Base-by-base conservation (phyloP, 768 basidiomycete species). In the Lentinus tigrinus region DNA sequence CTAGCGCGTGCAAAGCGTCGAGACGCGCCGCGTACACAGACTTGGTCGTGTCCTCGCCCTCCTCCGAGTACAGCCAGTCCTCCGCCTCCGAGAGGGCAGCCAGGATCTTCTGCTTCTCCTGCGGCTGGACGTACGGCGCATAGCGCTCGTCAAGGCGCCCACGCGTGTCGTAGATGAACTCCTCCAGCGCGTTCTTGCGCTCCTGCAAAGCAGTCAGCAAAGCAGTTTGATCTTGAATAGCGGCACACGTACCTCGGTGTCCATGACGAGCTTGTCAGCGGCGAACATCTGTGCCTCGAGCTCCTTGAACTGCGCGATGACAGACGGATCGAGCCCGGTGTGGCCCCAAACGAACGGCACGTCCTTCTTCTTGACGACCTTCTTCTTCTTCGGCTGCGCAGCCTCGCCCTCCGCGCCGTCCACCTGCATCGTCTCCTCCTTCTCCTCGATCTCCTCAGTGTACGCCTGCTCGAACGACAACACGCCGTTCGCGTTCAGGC, bases 141-240 rank as follows among this genome's bases (percentile, higher is more conserved):
- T 91, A 97, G 50, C 89, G 85, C 47, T 89, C 91, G 37, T 98
- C 95, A 59, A 99, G 83, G 78, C 97, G 96, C 74, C 84, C 78
- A 38, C 95, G 91, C 68, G 82, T 94, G 73, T 98, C 96, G 76
- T 98, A 98, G 57, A 98, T 90, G 78, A 96, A 98, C 76, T 98
- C 97, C 77, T 99, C 96, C 14, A 99, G 86, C 4, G 95, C 95
- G 71, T 99, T 99, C 79, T 98, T 99, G 74, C 92, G 87, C 74
- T 98, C 92, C 93, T 96, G 54, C 23, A 39, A n/a, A 21, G 27
- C 24, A 10, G 50, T 62, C 37, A 65, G 62, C 52, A 52, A n/a
- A n/a, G n/a, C n/a, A n/a, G n/a, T n/a, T n/a, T n/a, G n/a, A n/a
- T n/a, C n/a, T n/a, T n/a, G n/a, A n/a, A n/a, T n/a, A n/a, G n/a